phyloP scores from a whole-genome alignment of 2,329 filamentous ascomycete genomes.

The Cylindrodendrum hubeiense region DNA sequence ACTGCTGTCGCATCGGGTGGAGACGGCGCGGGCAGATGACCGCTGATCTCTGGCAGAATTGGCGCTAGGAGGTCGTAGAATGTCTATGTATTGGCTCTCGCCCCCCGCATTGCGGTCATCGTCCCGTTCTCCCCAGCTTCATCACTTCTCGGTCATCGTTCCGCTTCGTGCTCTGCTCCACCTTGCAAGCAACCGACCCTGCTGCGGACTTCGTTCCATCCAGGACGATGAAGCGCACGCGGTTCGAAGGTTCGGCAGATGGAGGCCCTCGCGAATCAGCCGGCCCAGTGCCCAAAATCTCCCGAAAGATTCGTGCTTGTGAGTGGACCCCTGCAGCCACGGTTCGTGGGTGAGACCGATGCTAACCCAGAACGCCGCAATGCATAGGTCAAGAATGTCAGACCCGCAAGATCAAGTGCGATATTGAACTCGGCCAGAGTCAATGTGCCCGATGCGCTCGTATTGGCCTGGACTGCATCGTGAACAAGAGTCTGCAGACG shows the following conservation, averaged over 20 bases:
- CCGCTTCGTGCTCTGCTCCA: constrained; percentile 5
- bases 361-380: neutral
- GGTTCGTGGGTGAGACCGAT: neutral
- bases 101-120: neutral
- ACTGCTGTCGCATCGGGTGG: neutral
- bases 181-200: too few relatives aligned
- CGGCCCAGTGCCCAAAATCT: constrained; percentile 44
- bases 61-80: neutral
- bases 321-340: constrained; percentile 25
- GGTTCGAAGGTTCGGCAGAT: constrained; percentile 7
- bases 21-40: neutral
- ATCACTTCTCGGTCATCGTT: constrained; percentile 11
- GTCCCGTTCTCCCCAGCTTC: neutral
- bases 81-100: neutral
- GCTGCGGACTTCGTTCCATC: constrained; percentile 7
- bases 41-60: neutral
- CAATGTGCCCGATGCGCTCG: constrained; percentile 63
- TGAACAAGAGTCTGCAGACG: constrained; percentile 68
- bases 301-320: constrained; percentile 49
- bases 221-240: constrained; percentile 14
- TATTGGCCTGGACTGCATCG: constrained; percentile 63
- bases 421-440: constrained; percentile 57
- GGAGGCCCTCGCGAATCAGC: neutral
- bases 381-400: constrained; percentile 58
- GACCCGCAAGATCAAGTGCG: constrained; percentile 67